Base-by-base conservation (phyloP, 148 eudicot genomes). In the Limonium bicolor region DNA sequence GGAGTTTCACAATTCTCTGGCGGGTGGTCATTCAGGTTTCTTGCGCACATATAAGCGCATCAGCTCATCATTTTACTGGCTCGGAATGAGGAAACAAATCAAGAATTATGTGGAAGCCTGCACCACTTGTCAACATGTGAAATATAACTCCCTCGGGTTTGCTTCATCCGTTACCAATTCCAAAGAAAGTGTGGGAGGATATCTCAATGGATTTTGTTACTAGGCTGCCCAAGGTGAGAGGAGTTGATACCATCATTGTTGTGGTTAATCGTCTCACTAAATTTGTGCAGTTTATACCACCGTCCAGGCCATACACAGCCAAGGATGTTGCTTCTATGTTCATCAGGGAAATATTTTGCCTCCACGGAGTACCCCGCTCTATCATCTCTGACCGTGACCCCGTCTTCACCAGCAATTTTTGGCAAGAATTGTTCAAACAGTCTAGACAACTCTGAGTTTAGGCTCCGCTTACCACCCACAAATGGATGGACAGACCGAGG, bases 401-500 rank as follows among this genome's bases (percentile, higher is more conserved):
- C 27, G 1, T 9, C 9, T 6, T 21, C 27, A 16, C 0, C 35
- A 0, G 16, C 30, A 1, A 27, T 46, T 24, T 15, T 46, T 3
- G 20, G 50, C n/a, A n/a, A n/a, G n/a, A n/a, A n/a, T n/a, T n/a
- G n/a, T n/a, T n/a, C n/a, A n/a, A n/a, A n/a, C n/a, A n/a, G n/a
- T n/a, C n/a, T n/a, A n/a, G n/a, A n/a, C n/a, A n/a, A n/a, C n/a
- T n/a, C n/a, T n/a, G n/a, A n/a, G n/a, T n/a, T n/a, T n/a, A n/a
- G n/a, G n/a, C n/a, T n/a, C n/a, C n/a, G n/a, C n/a, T n/a, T n/a
- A n/a, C n/a, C n/a, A n/a, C n/a, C 13, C 31, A 46, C 6, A 27
- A 27, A 17, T 46, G 50, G 50, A 27, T 16, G 36, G 49, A 5
- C 18, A n/a, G 4, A 45, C 19, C 17, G 16, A 45, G 18, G 49